Evolutionary conservation across 805 yeast species (phyloP).

Genomic region (Sungouiella thailandica): DNA sequence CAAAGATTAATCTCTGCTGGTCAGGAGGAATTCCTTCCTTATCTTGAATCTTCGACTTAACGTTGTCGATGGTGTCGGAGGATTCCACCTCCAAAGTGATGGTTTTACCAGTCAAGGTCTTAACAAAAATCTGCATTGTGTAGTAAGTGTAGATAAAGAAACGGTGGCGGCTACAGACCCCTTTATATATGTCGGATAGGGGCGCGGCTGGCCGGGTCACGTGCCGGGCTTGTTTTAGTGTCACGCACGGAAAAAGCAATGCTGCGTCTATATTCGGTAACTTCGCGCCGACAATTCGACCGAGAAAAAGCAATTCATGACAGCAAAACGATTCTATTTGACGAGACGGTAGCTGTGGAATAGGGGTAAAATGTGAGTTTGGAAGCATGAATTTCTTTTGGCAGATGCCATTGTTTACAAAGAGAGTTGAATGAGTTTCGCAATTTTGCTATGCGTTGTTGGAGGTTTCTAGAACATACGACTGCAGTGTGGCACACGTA

Average conservation of each 20-base stretch:
- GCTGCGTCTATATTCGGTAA: conserved; percentile 2
- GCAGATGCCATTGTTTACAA: no score
- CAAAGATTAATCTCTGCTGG: conserved; percentile 5
- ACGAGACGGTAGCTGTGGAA: no score
- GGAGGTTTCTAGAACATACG: no score
- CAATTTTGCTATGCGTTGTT: no score
- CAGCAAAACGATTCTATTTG: neutral
- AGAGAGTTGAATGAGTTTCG: no score
- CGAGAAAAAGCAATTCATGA: neutral
- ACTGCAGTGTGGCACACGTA: no score
- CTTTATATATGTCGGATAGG: conserved; percentile 17
- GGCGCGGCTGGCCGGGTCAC: conserved; percentile 9
- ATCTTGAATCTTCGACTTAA: conserved; percentile 11
- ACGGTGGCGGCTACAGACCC: conserved; percentile 14
- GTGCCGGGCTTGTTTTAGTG: conserved; percentile 11
- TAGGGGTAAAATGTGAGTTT: no score
- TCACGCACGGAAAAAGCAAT: conserved; percentile 15
- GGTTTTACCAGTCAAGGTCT: conserved; percentile 22
- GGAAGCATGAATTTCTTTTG: no score
- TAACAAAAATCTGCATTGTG: conserved; percentile 53
- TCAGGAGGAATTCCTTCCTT: conserved; percentile 16
- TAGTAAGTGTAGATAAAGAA: conserved; percentile 17
- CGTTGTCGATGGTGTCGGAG: conserved; percentile 6
- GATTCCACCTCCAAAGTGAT: conserved; percentile 13
- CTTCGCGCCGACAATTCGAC: neutral